phyloP scores from a whole-genome alignment of 2,329 filamentous ascomycete species.

The Calonectria leucothoes region DNA sequence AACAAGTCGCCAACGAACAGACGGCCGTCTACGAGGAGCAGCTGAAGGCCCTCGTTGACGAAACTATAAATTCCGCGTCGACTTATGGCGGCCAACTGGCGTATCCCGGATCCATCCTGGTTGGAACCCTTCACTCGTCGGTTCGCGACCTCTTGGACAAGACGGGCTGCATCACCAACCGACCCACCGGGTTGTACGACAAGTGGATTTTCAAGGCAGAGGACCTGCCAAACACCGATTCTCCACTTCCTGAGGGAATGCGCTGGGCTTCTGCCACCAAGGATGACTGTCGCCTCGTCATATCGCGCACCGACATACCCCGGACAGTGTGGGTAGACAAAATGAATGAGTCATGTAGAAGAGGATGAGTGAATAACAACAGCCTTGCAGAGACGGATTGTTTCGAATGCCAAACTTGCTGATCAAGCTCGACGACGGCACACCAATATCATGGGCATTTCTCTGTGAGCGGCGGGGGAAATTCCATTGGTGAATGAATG shows the following conservation, averaged over 20 bases:
- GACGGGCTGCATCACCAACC: slow-evolving; percentile 40
- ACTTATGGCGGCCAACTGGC: slow-evolving; percentile 32
- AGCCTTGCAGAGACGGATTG: slow-evolving; percentile 52
- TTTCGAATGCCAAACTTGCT: slow-evolving; percentile 58
- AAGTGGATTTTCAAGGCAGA: slow-evolving; percentile 70
- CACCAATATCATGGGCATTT: slow-evolving; percentile 74
- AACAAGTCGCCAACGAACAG: slow-evolving; percentile 6
- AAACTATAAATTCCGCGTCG: slow-evolving; percentile 42
- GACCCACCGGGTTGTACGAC: slow-evolving; percentile 51
- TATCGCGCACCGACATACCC: slow-evolving; percentile 66
- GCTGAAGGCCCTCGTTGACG: slow-evolving; percentile 45
- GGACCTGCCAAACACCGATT: slow-evolving; percentile 52
- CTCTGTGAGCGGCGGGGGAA: slow-evolving; percentile 48
- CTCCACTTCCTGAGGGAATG: slow-evolving; percentile 58
- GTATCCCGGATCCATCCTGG: slow-evolving; percentile 48
- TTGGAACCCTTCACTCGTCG: slow-evolving; percentile 48
- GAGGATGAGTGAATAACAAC: neutral
- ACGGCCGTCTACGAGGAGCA: slow-evolving; percentile 45
- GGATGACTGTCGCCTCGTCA: slow-evolving; percentile 67
- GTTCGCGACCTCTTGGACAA: slow-evolving; percentile 40
- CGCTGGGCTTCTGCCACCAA: slow-evolving; percentile 64
- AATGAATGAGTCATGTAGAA: neutral
- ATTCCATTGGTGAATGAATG: too few relatives aligned
- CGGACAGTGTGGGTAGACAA: slow-evolving; percentile 61
- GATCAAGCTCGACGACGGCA: slow-evolving; percentile 58